Conservation (phyloP, 495 filamentous ascomycete species). For the Neurospora cerealis region DNA sequence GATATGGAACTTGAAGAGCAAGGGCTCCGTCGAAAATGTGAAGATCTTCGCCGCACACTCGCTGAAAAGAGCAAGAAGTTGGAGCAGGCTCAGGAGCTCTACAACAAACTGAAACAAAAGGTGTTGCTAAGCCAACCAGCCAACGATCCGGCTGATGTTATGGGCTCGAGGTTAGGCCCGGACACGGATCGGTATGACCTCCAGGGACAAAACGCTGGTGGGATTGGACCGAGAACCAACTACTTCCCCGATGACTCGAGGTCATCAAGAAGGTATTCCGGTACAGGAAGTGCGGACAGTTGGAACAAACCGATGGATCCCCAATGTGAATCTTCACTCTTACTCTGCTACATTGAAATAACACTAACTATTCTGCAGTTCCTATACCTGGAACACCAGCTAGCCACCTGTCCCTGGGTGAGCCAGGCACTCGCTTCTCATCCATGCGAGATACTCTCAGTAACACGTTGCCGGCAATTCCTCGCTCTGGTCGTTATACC, state of each 20-base stretch:
- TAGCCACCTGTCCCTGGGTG: not conserved
- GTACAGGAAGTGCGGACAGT: not conserved
- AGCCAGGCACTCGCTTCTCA: not conserved
- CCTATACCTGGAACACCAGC: not conserved
- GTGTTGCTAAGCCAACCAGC: slow-evolving; percentile 60
- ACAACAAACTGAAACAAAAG: slow-evolving; percentile 69
- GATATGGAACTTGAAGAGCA: slow-evolving; percentile 59
- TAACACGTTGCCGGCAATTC: not conserved
- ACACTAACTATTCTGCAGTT: not conserved
- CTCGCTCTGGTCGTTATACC: not conserved
- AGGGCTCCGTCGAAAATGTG: slow-evolving; percentile 60
- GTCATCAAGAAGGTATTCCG: not conserved
- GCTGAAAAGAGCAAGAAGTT: slow-evolving; percentile 67
- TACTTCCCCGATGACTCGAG: not conserved
- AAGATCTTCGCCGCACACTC: slow-evolving; percentile 59
- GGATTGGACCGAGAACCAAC: not conserved
- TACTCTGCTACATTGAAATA: not conserved
- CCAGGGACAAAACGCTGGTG: not conserved
- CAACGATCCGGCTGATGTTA: slow-evolving; percentile 58
- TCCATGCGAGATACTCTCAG: not conserved
- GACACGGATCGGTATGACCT: not conserved
- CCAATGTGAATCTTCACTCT: slow-evolving; percentile 1
- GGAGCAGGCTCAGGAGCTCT: slow-evolving; percentile 73
- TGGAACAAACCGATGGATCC: slow-evolving; percentile 3
- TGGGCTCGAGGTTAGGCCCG: slow-evolving; percentile 43